Percentiles rank a stretch among this genome's conserved stretches.
These are phyloP conservation scores for Phytomonas sp. DNA, from an alignment of 208 protist species.

Conservation along the genomic window DNA sequence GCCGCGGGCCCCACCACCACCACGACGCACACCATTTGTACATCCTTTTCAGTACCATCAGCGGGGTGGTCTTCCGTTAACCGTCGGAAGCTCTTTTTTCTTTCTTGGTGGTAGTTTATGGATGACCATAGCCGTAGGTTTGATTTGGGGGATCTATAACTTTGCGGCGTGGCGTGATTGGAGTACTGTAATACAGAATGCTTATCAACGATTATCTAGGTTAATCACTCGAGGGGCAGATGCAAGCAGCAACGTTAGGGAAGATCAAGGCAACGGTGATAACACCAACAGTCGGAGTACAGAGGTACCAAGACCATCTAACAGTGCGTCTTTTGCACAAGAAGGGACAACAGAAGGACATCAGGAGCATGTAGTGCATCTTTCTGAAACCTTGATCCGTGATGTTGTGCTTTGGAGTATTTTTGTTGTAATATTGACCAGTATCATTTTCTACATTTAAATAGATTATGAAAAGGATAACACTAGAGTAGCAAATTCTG, in stretches of 20 bases:
- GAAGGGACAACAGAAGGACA: neutral
- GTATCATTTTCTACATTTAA: neutral
- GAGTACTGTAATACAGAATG: neutral
- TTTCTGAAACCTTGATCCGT: neutral
- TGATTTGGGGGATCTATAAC: neutral
- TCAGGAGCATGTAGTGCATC: neutral
- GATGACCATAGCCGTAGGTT: constrained; percentile 17
- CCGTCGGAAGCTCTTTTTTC: constrained; percentile 38
- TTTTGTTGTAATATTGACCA: constrained; percentile 1
- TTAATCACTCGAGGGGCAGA: neutral
- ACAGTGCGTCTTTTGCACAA: neutral
- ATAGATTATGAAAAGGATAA: neutral
- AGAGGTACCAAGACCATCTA: neutral
- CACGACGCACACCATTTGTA: constrained; percentile 17
- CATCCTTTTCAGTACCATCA: constrained; percentile 16
- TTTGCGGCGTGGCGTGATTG: constrained; percentile 3
- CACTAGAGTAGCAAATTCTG: neutral
- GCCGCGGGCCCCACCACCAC: constrained; percentile 34
- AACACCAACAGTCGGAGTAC: neutral
- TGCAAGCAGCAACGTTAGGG: neutral
- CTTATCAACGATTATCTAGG: neutral
- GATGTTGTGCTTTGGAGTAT: neutral
- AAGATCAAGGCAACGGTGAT: neutral
- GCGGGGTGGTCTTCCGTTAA: constrained; percentile 24
- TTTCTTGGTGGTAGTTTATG: constrained; percentile 28